Conservation (phyloP, 2,329 filamentous ascomycete genomes). For the Colletotrichum endophyticum region DNA sequence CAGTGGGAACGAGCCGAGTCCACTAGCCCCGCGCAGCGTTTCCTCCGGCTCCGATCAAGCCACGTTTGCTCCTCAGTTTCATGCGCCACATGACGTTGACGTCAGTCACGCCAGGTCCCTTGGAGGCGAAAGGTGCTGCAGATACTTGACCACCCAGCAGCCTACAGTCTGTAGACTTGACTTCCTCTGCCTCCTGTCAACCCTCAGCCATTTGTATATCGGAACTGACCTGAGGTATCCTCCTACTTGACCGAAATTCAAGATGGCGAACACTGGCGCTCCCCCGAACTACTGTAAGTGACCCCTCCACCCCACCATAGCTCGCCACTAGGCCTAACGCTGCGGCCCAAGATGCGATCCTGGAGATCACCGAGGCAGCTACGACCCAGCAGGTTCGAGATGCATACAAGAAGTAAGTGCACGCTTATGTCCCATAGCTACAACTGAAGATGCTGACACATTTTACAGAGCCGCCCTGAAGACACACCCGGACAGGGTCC, state of each 20-base stretch:
- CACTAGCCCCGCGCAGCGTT: background rate
- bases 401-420: conserved; percentile 84
- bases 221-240: background rate
- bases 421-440: accelerated
- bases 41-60: conserved; percentile 24
- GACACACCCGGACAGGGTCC: conserved; percentile 91
- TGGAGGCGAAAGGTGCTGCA: background rate
- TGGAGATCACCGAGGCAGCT: conserved; percentile 76
- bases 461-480: conserved; percentile 77
- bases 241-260: background rate
- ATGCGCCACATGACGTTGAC: conserved; percentile 49
- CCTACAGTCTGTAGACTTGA: background rate
- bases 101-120: background rate
- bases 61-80: conserved; percentile 25
- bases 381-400: conserved; percentile 84
- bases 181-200: background rate
- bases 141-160: background rate
- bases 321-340: conserved; percentile 13
- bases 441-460: conserved; percentile 17
- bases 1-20: background rate
- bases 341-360: conserved; percentile 66
- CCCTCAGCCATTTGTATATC: background rate
- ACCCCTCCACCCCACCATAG: background rate
- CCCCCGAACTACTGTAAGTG: conserved; percentile 65
- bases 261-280: conserved; percentile 31